Evolutionary conservation across 2,329 filamentous ascomycete genomes (phyloP).

Genomic region (Colletotrichum gigasporum): DNA sequence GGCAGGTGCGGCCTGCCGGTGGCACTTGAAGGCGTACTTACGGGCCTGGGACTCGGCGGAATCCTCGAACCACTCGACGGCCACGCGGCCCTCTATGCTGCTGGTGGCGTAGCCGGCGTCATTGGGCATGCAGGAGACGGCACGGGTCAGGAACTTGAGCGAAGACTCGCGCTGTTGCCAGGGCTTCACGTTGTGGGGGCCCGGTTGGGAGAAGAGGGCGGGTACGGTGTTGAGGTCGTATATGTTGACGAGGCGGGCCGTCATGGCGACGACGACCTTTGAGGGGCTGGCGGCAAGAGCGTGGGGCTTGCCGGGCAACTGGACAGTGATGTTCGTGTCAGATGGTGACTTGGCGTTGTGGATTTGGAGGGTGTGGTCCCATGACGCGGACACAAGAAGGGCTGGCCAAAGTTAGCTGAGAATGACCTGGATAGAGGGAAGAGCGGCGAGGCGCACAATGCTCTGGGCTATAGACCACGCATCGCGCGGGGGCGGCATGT

Average conservation of each 20-base stretch:
- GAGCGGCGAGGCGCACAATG: slow-evolving; percentile 63
- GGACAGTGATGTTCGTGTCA: slow-evolving; percentile 69
- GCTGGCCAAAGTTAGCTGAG: slow-evolving; percentile 48
- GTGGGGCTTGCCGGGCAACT: slow-evolving; percentile 87
- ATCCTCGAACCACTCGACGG: slow-evolving; percentile 98
- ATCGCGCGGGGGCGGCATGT: slow-evolving; percentile 82
- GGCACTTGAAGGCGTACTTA: slow-evolving; percentile 99
- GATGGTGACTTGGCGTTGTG: slow-evolving; percentile 70
- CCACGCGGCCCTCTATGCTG: slow-evolving; percentile 93
- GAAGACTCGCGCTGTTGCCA: slow-evolving; percentile 96
- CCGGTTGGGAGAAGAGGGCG: slow-evolving; percentile 61
- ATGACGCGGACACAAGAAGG: slow-evolving; percentile 88
- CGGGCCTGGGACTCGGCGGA: slow-evolving; percentile 85
- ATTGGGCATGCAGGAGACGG: slow-evolving; percentile 95
- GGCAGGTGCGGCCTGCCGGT: slow-evolving; percentile 77
- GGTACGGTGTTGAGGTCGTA: slow-evolving; percentile 83
- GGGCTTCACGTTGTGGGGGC: slow-evolving; percentile 68
- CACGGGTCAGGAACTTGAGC: slow-evolving; percentile 94
- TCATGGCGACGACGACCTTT: slow-evolving; percentile 96
- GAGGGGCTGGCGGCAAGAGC: slow-evolving; percentile 80
- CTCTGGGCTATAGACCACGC: slow-evolving; percentile 81
- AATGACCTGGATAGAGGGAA: not conserved
- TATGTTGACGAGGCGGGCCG: slow-evolving; percentile 90
- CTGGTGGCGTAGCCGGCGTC: slow-evolving; percentile 93
- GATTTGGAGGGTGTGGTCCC: slow-evolving; percentile 91